These are phyloP conservation scores for Fraxinus platypoda DNA, from an alignment of 305 asterid species.

Conservation along the genomic window DNA sequence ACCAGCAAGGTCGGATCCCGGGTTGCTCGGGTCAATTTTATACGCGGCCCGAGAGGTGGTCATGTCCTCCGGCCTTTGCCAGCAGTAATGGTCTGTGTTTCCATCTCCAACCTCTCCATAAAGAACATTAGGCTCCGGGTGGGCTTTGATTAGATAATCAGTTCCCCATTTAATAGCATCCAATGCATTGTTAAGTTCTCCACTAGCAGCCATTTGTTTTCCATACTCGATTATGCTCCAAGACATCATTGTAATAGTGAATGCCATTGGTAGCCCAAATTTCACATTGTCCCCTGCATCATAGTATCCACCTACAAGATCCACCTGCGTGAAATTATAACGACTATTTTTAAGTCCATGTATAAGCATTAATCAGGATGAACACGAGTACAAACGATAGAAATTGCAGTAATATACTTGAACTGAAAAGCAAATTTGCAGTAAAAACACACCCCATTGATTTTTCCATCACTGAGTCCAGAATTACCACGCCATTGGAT, in stretches of 20 bases:
- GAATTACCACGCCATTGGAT: conserved; percentile 92
- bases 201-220: conserved; percentile 62
- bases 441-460: conserved; percentile 54
- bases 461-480: conserved; percentile 84
- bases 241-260: conserved; percentile 88
- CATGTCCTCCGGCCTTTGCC: conserved; percentile 99
- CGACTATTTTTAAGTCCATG: background rate
- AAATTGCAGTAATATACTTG: background rate
- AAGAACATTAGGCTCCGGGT: conserved; percentile 79
- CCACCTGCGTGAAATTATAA: conserved; percentile 48
- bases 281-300: conserved; percentile 99
- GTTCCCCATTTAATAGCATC: conserved; percentile 98
- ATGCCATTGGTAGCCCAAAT: conserved; percentile 97
- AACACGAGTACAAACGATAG: background rate
- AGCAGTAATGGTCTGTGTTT: conserved; percentile 91
- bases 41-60: conserved; percentile 92
- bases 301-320: conserved; percentile 96
- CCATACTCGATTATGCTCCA: conserved; percentile 97
- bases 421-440: background rate
- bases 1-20: conserved; percentile 98
- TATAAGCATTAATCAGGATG: background rate
- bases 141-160: conserved; percentile 94
- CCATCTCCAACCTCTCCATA: conserved; percentile 99
- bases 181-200: conserved; percentile 81
- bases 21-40: conserved; percentile 69